Evolutionary conservation across 192 early-diverging fungal genomes (phyloP), one percentile per base, ranked within the genome.

Genomic region (Mycoemilia scoparia): DNA sequence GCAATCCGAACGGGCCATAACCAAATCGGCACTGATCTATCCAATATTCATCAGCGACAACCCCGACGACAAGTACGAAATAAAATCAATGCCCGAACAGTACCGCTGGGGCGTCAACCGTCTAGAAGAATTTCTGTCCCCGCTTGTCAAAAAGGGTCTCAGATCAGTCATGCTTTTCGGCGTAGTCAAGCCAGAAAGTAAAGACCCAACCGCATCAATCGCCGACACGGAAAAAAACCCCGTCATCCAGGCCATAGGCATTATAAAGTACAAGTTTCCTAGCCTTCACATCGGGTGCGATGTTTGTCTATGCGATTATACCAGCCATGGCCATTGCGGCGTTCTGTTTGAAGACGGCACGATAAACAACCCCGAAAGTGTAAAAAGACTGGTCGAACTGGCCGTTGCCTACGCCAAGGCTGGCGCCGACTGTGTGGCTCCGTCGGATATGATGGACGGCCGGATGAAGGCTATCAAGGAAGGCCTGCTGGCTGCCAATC

Each of bases 401-500:
- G 73, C 84, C 7, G 55, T 87, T 23, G 69, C 59, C 29, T 98
- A 91, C 62, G 89, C 87, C 11, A 67, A 76, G 35, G 89, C 89
- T 2, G 93, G 89, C 24, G 83, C 83, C 28, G 82, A 91, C 22
- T 73, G 84, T 39, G 79, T 96, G 4, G 77, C 88, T 3, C 91
- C 91, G 7, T 85, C 81, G 9, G 91, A 96, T 50, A 96, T 96
- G 92, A 96, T 93, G 90, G 93, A 92, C 32, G 83, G 83, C 24
- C 73, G 93, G 36, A 82, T 98, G 50, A 62, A 71, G 34, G 80
- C 82, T 5, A 95, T 98, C 60, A 98, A 98, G 65, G 54, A 84
- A 49, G 67, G 63, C 0, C 61, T 98, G 19, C 54, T 82, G 3
- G 62, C 67, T 11, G 72, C 74, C 37, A 82, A 81, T 1, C 49